Conservation (phyloP, 225 moss, liverwort and hornwort genomes). For the Physcomitrium patens region DNA sequence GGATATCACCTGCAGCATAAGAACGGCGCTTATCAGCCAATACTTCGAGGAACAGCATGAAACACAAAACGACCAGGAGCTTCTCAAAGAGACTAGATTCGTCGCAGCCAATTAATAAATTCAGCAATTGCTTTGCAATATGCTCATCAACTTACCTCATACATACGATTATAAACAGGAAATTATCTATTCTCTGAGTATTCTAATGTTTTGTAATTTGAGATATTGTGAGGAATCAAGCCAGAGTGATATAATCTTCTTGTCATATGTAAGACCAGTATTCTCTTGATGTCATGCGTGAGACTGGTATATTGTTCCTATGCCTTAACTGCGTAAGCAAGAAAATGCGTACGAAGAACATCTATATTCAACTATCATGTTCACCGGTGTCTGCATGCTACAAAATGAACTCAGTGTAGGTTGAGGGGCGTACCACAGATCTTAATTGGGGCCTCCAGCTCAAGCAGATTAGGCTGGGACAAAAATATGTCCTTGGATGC, state of each 20-base stretch:
- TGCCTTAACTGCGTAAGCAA: too few species aligned
- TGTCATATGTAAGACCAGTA: too few species aligned
- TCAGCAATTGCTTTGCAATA: neutral
- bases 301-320: too few species aligned
- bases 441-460: conserved; percentile 99
- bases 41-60: neutral
- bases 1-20: conserved; percentile 11
- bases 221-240: too few species aligned
- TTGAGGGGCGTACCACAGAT: conserved; percentile 77
- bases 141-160: too few species aligned
- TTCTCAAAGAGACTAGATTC: neutral
- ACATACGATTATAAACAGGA: too few species aligned
- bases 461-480: conserved; percentile 95
- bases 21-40: neutral
- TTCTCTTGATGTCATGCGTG: too few species aligned
- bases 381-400: neutral
- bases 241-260: too few species aligned
- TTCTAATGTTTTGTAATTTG: too few species aligned
- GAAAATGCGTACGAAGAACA: neutral
- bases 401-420: neutral
- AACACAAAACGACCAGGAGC: neutral
- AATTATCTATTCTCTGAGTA: too few species aligned
- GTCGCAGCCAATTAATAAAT: too few species aligned
- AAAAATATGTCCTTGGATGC: conserved; percentile 94
- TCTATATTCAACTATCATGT: neutral